Evolutionary conservation across 495 filamentous ascomycete species (phyloP).

Genomic region (Neurospora sp.): DNA sequence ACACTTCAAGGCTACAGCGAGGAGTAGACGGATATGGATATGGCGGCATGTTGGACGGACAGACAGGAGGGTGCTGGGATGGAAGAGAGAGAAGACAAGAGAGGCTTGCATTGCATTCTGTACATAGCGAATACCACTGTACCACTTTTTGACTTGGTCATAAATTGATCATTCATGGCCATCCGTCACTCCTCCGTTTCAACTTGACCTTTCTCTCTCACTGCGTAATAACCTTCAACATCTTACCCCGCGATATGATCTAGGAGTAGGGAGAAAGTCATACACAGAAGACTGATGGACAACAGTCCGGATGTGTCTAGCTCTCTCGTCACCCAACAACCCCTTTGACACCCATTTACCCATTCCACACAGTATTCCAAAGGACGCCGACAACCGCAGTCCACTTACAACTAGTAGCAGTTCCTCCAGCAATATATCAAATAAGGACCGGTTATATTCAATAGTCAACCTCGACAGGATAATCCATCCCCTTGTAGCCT

Average conservation of each 20-base stretch:
- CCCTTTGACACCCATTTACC: too few species aligned
- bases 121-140: neutral
- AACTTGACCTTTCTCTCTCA: neutral
- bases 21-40: neutral
- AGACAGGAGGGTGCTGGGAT: neutral
- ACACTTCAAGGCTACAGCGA: neutral
- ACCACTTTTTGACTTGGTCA: neutral
- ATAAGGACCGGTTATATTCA: too few species aligned
- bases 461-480: too few species aligned
- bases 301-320: neutral
- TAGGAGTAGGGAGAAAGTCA: neutral
- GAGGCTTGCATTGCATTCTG: neutral
- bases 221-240: neutral
- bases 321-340: neutral
- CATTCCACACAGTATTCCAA: too few species aligned
- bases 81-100: neutral
- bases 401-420: too few species aligned
- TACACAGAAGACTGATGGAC: neutral
- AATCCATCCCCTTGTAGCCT: too few species aligned
- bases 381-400: too few species aligned
- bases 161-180: neutral
- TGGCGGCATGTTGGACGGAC: neutral
- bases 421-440: too few species aligned
- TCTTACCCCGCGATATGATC: neutral
- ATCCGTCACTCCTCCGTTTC: neutral